These are phyloP conservation scores for Pterulicium gracile DNA, from an alignment of 1,284 basidiomycete genomes.

Conservation along the genomic window DNA sequence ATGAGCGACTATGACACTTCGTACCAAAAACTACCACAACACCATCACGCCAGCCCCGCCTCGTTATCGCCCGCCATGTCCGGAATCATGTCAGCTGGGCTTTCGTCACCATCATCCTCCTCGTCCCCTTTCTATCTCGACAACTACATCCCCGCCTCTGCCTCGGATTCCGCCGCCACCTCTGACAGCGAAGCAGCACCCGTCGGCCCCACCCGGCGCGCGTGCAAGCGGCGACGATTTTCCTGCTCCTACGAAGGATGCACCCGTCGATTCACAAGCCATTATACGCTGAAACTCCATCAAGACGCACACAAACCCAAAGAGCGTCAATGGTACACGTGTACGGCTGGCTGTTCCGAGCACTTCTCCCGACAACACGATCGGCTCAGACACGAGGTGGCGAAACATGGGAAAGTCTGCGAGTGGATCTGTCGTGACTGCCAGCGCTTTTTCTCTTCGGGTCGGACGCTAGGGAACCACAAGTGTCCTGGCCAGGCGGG, in stretches of 20 bases:
- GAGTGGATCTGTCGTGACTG: conserved; percentile 36
- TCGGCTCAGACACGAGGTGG: conserved; percentile 37
- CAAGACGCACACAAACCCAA: conserved; percentile 41
- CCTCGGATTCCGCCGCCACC: conserved; percentile 1
- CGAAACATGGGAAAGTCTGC: conserved; percentile 38
- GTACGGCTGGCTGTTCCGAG: conserved; percentile 35
- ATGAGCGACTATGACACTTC: not conserved
- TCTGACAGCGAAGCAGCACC: conserved; percentile 2
- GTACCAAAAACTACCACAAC: not conserved
- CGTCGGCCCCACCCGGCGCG: not conserved
- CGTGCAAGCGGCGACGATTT: conserved; percentile 21
- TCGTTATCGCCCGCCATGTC: not conserved
- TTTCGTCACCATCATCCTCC: not conserved
- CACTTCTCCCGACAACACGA: conserved; percentile 39
- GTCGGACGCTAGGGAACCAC: conserved; percentile 37
- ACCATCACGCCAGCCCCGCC: not conserved
- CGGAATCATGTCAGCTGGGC: not conserved
- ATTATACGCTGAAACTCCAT: conserved; percentile 39
- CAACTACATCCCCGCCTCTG: conserved; percentile 1
- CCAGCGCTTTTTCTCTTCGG: conserved; percentile 35
- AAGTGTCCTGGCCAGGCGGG: conserved; percentile 26
- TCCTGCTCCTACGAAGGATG: conserved; percentile 35
- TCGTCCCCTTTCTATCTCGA: conserved; percentile 1
- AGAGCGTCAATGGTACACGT: conserved; percentile 30
- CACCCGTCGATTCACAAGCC: conserved; percentile 33